Percentiles rank a stretch among this genome's conserved stretches.
phyloP scores from a whole-genome alignment of 1,284 basidiomycete species.

The Apiotrichum domesticum region DNA sequence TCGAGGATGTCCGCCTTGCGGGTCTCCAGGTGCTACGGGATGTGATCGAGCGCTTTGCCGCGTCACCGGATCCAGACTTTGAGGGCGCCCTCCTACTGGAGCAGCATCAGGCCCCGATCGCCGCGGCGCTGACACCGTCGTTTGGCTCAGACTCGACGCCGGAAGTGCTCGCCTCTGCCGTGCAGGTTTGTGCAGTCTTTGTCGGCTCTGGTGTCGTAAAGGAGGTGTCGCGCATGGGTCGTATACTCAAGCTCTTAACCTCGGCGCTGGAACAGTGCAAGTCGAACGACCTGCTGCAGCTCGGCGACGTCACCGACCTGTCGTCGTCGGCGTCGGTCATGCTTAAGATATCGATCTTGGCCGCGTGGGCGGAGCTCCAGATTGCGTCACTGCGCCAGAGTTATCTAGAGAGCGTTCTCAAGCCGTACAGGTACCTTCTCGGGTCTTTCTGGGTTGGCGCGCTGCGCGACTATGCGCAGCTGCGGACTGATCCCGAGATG shows the following conservation, averaged over 20 bases:
- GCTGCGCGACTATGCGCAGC: slow-evolving; percentile 84
- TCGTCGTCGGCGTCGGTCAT: slow-evolving; percentile 92
- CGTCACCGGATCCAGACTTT: slow-evolving; percentile 85
- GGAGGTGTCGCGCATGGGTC: slow-evolving; percentile 82
- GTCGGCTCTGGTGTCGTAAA: slow-evolving; percentile 94
- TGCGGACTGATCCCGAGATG: slow-evolving; percentile 82
- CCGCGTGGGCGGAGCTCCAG: slow-evolving; percentile 93
- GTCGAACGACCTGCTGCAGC: slow-evolving; percentile 72
- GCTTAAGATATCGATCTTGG: slow-evolving; percentile 85
- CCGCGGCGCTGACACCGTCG: slow-evolving; percentile 94
- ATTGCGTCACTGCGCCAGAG: slow-evolving; percentile 66
- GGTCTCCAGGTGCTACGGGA: slow-evolving; percentile 84
- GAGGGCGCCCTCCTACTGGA: slow-evolving; percentile 86
- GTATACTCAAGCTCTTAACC: slow-evolving; percentile 84
- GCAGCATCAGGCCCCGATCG: slow-evolving; percentile 97
- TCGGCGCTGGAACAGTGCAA: slow-evolving; percentile 84
- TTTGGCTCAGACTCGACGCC: slow-evolving; percentile 92
- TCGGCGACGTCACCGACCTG: slow-evolving; percentile 81
- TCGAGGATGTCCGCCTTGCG: slow-evolving; percentile 90
- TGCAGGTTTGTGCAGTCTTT: slow-evolving; percentile 91
- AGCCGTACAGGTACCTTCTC: slow-evolving; percentile 69
- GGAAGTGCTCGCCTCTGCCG: slow-evolving; percentile 85
- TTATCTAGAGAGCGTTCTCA: slow-evolving; percentile 76
- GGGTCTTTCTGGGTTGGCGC: slow-evolving; percentile 82
- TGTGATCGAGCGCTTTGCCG: slow-evolving; percentile 86